Evolutionary conservation across 2,329 filamentous ascomycete species (phyloP), one percentile per base, ranked within the genome.

Genomic region (Colletotrichum sp.): DNA sequence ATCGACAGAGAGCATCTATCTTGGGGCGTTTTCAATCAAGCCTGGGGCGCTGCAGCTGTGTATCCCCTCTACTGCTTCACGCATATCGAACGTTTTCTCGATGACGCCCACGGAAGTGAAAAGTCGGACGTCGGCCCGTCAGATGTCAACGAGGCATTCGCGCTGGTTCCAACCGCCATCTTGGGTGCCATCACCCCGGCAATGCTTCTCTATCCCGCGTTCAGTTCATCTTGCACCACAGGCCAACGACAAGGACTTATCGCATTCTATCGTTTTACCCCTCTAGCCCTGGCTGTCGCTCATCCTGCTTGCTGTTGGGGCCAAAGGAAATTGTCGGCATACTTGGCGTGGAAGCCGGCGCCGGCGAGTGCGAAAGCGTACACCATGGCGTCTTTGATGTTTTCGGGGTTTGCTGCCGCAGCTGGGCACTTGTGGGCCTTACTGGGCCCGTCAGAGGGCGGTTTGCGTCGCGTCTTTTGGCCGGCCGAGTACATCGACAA

Each of bases 21-120:
- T 7, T 68, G 69, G 69, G 52, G 69, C 10, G 48, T 48, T 4
- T 72, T 67, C 10, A 72, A 72, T 2, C 69, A 72, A 10, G 69
- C 69, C 0, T 72, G 69, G 69, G 62, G 69, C 12, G 69, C 69
- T 14, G 69, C 69, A 0, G 63, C 69, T 21, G 62, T 72, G 24
- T 72, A 72, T 61, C 69, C 69, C 0, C 63, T 72, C 12, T 72
- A 59, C 14, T 72, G 69, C 16, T 67, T 72, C 28, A 59, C 69
- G 4, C 69, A 72, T 7, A n/a, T 32, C 14, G 16, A 72, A 5
- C 52, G 43, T 4, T 59, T 72, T 16, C 62, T 72, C 16, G 3
- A 21, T 4, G 0, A 13, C 1, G 63, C 34, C 6, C 18, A 2
- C 5, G 7, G 24, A 2, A n/a, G 28, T 26, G 24, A 34, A 5